Base-by-base conservation (phyloP, 148 eudicot species). In the Limonium bicolor region DNA sequence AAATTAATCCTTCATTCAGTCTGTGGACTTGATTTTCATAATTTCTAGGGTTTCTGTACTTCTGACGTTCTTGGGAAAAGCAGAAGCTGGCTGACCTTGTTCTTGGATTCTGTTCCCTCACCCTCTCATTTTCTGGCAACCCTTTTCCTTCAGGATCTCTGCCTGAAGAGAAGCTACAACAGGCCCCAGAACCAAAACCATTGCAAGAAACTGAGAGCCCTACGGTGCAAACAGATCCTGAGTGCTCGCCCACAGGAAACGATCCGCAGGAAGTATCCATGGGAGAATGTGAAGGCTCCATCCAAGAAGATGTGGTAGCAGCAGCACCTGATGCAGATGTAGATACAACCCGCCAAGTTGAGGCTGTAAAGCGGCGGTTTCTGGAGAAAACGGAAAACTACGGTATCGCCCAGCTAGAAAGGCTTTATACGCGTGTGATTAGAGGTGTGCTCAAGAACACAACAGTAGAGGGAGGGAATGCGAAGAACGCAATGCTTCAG, bases 401-500 rank as follows among this genome's bases (percentile, higher is more conserved):
- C 57, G 83, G 74, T 29, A 69, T 84, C 41, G 92, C 97, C 2
- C 84, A 77, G 44, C 93, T 90, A 26, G 97, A 90, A 65, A 70
- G 78, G 66, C 69, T 90, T 11, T 84, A 90, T 56, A 59, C 92
- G 24, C 73, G 71, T 50, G 58, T 90, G 49, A 64, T 84, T 48
- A 90, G 77, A 52, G 87, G 87, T 20, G 77, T 90, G 7, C 78
- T 84, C 42, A 77, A 70, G 48, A 62, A 65, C 18, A 74, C 75
- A 67, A 62, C 60, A 44, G 46, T 16, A 48, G 69, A 55, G 52
- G 48, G 41, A 27, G 64, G 63, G 28, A 68, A 70, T 54, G 62
- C 70, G 6, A 80, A 64, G 62, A 35, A 74, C 25, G 62, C 74
- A 39, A 67, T 84, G 59, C 62, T 84, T 53, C 72, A 66, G 60